These are phyloP conservation scores for Alternaria arbusti DNA, from an alignment of 2,329 filamentous ascomycete genomes.

Conservation along the genomic window DNA sequence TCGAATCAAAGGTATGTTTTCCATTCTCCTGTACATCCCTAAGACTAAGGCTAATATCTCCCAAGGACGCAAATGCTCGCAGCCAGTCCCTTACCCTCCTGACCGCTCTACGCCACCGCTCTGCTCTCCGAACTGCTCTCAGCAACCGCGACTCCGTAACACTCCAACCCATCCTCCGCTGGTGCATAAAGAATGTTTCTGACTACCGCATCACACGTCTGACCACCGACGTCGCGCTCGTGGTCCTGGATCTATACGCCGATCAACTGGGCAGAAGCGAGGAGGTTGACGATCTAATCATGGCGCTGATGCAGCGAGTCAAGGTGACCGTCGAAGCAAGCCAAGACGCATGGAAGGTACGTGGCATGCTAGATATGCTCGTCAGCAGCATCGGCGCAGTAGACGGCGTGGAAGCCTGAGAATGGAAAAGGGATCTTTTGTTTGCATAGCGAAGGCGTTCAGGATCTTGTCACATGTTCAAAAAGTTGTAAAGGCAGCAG, in stretches of 20 bases:
- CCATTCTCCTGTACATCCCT: not conserved
- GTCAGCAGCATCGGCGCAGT: slow-evolving; percentile 62
- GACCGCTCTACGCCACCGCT: slow-evolving; percentile 49
- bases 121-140: slow-evolving; percentile 57
- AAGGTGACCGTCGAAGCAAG: slow-evolving; percentile 80
- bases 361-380: slow-evolving; percentile 86
- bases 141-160: slow-evolving; percentile 81
- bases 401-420: slow-evolving; percentile 21
- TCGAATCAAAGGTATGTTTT: slow-evolving; percentile 54
- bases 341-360: slow-evolving; percentile 79
- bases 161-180: slow-evolving; percentile 81
- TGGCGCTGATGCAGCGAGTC: slow-evolving; percentile 72
- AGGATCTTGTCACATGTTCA: slow-evolving; percentile 13
- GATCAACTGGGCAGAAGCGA: slow-evolving; percentile 76
- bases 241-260: slow-evolving; percentile 86
- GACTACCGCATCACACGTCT: slow-evolving; percentile 82
- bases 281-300: slow-evolving; percentile 74
- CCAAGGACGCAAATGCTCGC: slow-evolving; percentile 36
- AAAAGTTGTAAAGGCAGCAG: not conserved
- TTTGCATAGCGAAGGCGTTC: slow-evolving; percentile 50
- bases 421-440: slow-evolving; percentile 2
- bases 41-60: slow-evolving; percentile 7
- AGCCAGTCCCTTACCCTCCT: slow-evolving; percentile 73
- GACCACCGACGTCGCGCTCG: slow-evolving; percentile 81
- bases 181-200: slow-evolving; percentile 80